phyloP scores from a whole-genome alignment of 345 rosid genomes.

The Nasturtium officinale region DNA sequence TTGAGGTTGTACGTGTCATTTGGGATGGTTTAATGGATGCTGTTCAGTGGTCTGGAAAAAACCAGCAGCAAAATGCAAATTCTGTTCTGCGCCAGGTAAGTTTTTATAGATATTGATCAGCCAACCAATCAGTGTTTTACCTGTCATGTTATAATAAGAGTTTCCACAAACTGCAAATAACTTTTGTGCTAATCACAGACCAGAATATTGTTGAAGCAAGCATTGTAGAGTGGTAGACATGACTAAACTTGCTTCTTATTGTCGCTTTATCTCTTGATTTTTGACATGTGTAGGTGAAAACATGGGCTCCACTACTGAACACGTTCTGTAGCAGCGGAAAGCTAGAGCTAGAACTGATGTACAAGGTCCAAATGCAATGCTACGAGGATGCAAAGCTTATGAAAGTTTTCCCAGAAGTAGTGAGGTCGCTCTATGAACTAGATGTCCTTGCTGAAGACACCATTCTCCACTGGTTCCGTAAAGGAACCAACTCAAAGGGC shows the following conservation, averaged over 20 bases:
- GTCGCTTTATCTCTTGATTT: background rate
- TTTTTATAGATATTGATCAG: background rate
- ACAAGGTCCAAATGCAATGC: constrained; percentile 98
- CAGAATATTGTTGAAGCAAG: background rate
- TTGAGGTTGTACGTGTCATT: constrained; percentile 73
- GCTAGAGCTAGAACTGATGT: constrained; percentile 90
- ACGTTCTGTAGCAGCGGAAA: constrained; percentile 81
- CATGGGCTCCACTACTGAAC: constrained; percentile 83
- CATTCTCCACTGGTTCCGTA: constrained; percentile 86
- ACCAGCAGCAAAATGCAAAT: constrained; percentile 96
- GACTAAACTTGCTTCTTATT: background rate
- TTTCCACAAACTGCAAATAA: background rate
- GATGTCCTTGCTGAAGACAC: constrained; percentile 98
- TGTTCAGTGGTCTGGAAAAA: constrained; percentile 99
- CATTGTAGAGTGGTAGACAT: background rate
- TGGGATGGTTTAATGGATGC: constrained; percentile 99
- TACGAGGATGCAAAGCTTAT: constrained; percentile 97
- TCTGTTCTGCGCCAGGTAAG: constrained; percentile 82
- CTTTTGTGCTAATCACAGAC: background rate
- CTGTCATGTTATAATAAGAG: background rate
- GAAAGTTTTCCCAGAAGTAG: constrained; percentile 94
- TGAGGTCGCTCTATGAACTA: constrained; percentile 81
- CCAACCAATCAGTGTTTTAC: background rate
- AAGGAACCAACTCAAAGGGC: constrained; percentile 91
- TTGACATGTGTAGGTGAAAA: constrained; percentile 63